Evolutionary conservation across 805 yeast genomes (phyloP), one percentile per base, ranked within the genome.

Genomic region (Metschnikowia gelsemii): DNA sequence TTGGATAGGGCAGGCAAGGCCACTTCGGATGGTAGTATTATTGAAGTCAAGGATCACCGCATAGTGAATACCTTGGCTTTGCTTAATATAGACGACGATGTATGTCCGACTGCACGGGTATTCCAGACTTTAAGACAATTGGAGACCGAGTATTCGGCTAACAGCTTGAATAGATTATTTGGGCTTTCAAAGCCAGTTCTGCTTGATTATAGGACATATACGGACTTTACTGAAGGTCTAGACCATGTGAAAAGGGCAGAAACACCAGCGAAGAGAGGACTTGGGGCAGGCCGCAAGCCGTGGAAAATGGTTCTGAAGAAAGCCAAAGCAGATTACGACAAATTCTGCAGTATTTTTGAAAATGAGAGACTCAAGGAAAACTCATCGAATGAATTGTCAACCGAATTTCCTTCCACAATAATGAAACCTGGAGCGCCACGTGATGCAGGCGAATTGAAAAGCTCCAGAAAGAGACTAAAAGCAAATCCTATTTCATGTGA

Each of bases 1-100:
- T 49, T 75, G 26, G 68, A 71, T 30, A 43, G 59, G 6, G 39
- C 54, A 5, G 76, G 79, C 1, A 35, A 58, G 3, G 76, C 75
- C 1, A 66, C 64, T 38, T 69, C 78, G 39, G 82, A 76, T 55
- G 61, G 73, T 11, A 64, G 72, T 40, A 55, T 64, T 14, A 42
- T 73, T 2, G 44, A 55, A 17, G 42, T 45, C 3, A 43, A 38
- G 2, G 20, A 34, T 12, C 43, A 47, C 8, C 41, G 35, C n/a
- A 33, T 48, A 1, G 20, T 34, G 6, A 32, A 45, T 9, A 58
- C 5, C 35, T 59, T 39, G 27, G 57, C 47, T 28, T 45, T 41
- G 50, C 52, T 36, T 12, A 36, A 45, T 24, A 40, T 50, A 8
- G 17, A 47, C 54, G 24, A 28, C 23, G 32, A 40, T 8, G 27